These are phyloP conservation scores for Solanum piurae DNA, from an alignment of 257 asterid genomes.

Conservation along the genomic window DNA sequence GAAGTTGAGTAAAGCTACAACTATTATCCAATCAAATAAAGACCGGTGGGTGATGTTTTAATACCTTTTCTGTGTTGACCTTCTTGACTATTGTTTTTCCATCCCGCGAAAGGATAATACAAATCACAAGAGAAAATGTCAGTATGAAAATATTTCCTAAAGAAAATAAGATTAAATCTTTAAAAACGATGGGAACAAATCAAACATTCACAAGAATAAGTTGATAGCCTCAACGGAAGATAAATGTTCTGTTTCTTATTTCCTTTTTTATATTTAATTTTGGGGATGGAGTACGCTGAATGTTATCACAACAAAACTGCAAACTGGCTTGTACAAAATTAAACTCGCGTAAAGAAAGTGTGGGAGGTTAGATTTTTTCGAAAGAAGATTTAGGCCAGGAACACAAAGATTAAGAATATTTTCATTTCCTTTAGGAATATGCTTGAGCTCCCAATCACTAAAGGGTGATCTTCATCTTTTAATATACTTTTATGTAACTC, in stretches of 20 bases:
- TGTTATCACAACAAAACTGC: not conserved
- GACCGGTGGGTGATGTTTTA: constrained; percentile 1
- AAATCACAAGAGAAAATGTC: not conserved
- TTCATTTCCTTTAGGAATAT: not conserved
- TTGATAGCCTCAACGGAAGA: not conserved
- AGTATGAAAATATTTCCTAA: not conserved
- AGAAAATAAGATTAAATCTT: not conserved
- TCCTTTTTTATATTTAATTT: not conserved
- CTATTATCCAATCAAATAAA: not conserved
- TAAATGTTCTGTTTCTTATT: not conserved
- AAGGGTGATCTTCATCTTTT: not conserved
- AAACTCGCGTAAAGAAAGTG: not conserved
- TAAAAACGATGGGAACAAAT: not conserved
- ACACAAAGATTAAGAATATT: not conserved
- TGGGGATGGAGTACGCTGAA: not conserved
- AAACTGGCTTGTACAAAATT: not conserved
- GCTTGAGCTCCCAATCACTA: not conserved
- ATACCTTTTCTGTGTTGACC: constrained; percentile 73
- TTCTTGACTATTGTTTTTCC: constrained; percentile 56
- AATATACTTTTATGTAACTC: not conserved
- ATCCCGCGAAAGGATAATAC: constrained; percentile 10
- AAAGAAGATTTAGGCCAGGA: not conserved
- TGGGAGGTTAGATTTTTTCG: not conserved
- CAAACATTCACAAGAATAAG: not conserved
- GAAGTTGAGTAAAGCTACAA: not conserved